These are phyloP conservation scores for Gastrolobium villosum DNA, from an alignment of 306 rosid genomes.

Conservation along the genomic window DNA sequence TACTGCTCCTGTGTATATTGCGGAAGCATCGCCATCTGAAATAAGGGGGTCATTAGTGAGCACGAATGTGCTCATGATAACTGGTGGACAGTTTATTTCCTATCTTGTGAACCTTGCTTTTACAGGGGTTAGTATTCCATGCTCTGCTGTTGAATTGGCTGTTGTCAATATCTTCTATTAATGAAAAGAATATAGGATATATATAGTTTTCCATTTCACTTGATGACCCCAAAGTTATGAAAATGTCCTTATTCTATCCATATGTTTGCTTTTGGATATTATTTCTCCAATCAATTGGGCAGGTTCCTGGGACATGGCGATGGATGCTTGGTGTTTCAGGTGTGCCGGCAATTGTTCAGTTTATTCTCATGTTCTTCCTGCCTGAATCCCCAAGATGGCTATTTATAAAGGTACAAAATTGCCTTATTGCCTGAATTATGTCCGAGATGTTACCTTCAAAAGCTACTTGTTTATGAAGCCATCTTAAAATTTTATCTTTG, in stretches of 20 bases:
- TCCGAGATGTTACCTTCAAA: constrained; percentile 22
- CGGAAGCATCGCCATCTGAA: constrained; percentile 93
- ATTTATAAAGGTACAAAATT: constrained; percentile 67
- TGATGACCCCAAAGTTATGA: constrained; percentile 24
- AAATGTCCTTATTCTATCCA: neutral
- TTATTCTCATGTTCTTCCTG: constrained; percentile 74
- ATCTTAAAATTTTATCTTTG: constrained; percentile 29
- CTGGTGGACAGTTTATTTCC: constrained; percentile 92
- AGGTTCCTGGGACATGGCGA: constrained; percentile 98
- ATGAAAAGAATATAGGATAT: neutral
- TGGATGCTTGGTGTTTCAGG: constrained; percentile 97
- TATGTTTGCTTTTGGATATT: neutral
- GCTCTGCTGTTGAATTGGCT: neutral
- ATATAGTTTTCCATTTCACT: neutral
- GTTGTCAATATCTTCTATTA: neutral
- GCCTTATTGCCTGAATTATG: neutral
- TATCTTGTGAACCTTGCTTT: constrained; percentile 86
- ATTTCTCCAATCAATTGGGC: constrained; percentile 29
- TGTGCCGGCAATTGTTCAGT: constrained; percentile 86
- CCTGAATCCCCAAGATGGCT: constrained; percentile 99
- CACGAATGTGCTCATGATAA: constrained; percentile 91
- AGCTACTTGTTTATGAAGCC: constrained; percentile 8
- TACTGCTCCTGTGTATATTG: constrained; percentile 93
- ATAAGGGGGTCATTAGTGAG: constrained; percentile 89
- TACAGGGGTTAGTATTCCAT: constrained; percentile 65